Base-by-base conservation (phyloP, 2,329 filamentous ascomycete species). In the Stagonosporopsis cucurbitacearum region DNA sequence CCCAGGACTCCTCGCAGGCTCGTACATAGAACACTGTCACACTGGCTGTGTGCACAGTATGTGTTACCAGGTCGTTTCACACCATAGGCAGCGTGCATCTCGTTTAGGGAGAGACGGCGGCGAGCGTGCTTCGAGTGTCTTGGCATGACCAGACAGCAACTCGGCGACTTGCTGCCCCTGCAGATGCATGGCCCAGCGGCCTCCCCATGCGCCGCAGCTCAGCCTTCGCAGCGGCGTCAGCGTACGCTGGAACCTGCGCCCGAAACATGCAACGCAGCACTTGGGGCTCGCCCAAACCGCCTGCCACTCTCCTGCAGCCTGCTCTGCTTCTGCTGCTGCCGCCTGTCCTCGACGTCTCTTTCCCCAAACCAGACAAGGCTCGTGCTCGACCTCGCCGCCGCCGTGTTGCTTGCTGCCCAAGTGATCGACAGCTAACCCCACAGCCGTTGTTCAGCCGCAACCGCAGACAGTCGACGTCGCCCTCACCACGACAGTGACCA, bases 221-320 rank as follows among this genome's bases (percentile, higher is more conserved):
- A 53, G 62, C 60, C 61, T 57, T 56, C 45, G 49, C 50, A 42
- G 50, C 58, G 47, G 51, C 57, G 57, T 62, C 57, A 67, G 64
- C 59, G 60, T 58, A 51, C 57, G 57, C 58, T 67, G 7, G 57
- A 60, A 60, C 61, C 41, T 47, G 49, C 39, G 60, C 54, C 64
- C 65, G 65, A 69, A 69, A 67, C 64, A 58, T 57, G 45, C 51
- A 53, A 56, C 48, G 66, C 61, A 54, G 54, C 64, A 59, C 54
- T 35, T 52, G 42, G 53, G 47, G 20, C 60, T 52, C 50, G 42
- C 54, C 61, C 61, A 67, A 68, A 67, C 64, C 58, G 50, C 26
- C 46, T 52, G 49, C 49, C 50, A 45, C 48, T 52, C 46, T 50
- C 39, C 51, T 54, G 43, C 42, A 28, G 56, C 50, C 23, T 47